A percentile compares a stretch with the other conserved stretches of the same genome.
Evolutionary conservation across 208 protist species (phyloP).

Genomic region (Crithidia brevicula): DNA sequence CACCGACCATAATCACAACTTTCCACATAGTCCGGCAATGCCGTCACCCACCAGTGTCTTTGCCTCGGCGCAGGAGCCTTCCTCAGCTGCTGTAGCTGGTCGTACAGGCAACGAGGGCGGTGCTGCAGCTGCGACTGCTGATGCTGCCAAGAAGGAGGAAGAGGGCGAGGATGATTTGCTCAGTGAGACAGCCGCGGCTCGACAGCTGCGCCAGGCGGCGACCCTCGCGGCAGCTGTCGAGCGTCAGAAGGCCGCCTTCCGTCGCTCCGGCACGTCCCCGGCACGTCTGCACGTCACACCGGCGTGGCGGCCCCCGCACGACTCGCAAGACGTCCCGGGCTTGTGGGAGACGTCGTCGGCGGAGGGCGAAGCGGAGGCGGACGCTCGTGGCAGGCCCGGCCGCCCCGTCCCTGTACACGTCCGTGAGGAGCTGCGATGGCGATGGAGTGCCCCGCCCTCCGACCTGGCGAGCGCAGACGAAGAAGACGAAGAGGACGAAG

Average conservation of each 20-base stretch:
- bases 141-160: too few species aligned
- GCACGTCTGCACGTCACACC: conserved; percentile 33
- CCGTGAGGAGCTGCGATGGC: conserved; percentile 43
- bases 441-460: conserved; percentile 51
- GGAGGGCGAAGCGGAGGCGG: conserved; percentile 39
- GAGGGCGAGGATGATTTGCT: background rate
- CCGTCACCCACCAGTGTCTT: background rate
- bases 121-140: too few species aligned
- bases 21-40: too few species aligned
- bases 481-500: conserved; percentile 19
- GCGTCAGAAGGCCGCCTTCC: conserved; percentile 30
- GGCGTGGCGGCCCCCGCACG: conserved; percentile 34
- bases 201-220: conserved; percentile 40
- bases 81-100: too few species aligned
- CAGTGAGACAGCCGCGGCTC: conserved; percentile 17
- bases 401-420: conserved; percentile 19
- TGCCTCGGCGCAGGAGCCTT: too few species aligned
- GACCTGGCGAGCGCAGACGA: conserved; percentile 12
- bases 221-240: conserved; percentile 56
- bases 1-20: too few species aligned
- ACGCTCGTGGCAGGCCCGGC: conserved; percentile 25
- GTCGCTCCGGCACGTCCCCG: conserved; percentile 15
- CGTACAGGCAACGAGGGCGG: too few species aligned
- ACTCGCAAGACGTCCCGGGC: conserved; percentile 39
- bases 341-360: conserved; percentile 65